Base-by-base conservation (phyloP, 208 protist species). In the Leptomonas seymouri region DNA sequence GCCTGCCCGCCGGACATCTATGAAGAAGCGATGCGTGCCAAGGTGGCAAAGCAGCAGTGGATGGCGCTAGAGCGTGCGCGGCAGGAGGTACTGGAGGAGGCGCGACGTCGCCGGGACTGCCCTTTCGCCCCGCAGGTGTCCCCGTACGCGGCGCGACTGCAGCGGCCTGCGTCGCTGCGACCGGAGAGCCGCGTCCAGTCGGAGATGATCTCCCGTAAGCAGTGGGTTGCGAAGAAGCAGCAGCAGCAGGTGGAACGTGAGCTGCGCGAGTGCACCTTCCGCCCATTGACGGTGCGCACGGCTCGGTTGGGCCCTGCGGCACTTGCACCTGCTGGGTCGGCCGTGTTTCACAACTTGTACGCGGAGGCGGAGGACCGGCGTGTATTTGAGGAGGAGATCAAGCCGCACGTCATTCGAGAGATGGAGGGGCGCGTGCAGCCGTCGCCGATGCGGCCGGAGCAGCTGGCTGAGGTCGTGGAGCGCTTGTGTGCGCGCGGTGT, bases 11-110 rank as follows among this genome's bases (percentile, higher is more conserved):
- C 53, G 25, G 74, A 74, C 61, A 66, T 97, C 28, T 92, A 97
- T 71, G 83, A 89, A 31, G 81, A 90, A 25, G 91, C 72, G 25
- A 90, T 93, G 78, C 70, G 79, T n/a, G 77, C 74, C 18, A 84
- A 88, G 67, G 62, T 97, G 30, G 86, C 83, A 12, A 93, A 93
- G 74, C 76, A 88, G 72, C 89, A 91, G 80, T 97, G 91, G 91
- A 68, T 79, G 14, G 81, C 89, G 25, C 56, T 93, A 49, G 89
- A 97, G 78, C 64, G 76, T 62, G 82, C 86, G 18, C 71, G 88
- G 41, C 87, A 93, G 66, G 79, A 77, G 44, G 63, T 93, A 50
- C 69, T 93, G 12, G 78, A 89, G 64, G 78, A 80, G 39, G 85
- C 86, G n/a, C 74, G 76, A n/a, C 59, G 83, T 0, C 58, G 78